Evolutionary conservation across 805 yeast genomes (phyloP).

Genomic region (Jamesozyma rosinii): DNA sequence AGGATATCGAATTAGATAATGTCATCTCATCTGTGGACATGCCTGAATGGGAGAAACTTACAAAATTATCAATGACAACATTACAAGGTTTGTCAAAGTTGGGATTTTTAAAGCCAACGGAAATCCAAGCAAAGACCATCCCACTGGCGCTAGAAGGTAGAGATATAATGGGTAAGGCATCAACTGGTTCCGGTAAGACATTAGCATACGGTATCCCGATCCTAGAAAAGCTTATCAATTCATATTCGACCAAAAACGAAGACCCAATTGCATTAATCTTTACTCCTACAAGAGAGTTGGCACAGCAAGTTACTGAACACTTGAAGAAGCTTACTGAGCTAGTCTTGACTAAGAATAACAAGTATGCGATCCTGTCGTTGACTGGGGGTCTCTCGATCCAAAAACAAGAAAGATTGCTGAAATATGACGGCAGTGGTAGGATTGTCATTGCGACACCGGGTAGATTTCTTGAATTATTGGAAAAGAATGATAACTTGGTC

Average conservation of each 20-base stretch:
- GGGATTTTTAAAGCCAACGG: slow-evolving; percentile 66
- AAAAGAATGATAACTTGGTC: slow-evolving; percentile 42
- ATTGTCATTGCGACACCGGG: slow-evolving; percentile 94
- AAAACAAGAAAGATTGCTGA: slow-evolving; percentile 76
- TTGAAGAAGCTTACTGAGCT: slow-evolving; percentile 39
- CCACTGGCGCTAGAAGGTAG: slow-evolving; percentile 64
- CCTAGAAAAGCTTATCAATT: slow-evolving; percentile 46
- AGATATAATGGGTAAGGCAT: slow-evolving; percentile 91
- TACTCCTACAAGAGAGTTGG: slow-evolving; percentile 94
- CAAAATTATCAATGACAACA: slow-evolving; percentile 43
- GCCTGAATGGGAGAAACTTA: slow-evolving; percentile 49
- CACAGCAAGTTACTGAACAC: slow-evolving; percentile 85
- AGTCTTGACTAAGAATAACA: slow-evolving; percentile 35
- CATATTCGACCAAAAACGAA: slow-evolving; percentile 6
- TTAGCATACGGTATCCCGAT: slow-evolving; percentile 92
- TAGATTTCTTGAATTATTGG: slow-evolving; percentile 71
- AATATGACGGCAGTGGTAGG: slow-evolving; percentile 55
- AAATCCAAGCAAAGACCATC: slow-evolving; percentile 67
- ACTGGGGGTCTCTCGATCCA: slow-evolving; percentile 95
- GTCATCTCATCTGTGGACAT: slow-evolving; percentile 36
- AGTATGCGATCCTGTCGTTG: slow-evolving; percentile 59
- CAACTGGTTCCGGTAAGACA: slow-evolving; percentile 97
- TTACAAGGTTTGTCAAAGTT: slow-evolving; percentile 52
- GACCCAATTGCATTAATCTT: slow-evolving; percentile 69
- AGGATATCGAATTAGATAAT: slow-evolving; percentile 17